Base-by-base conservation (phyloP, 192 early-diverging fungal genomes). In the Coemansia sp. region DNA sequence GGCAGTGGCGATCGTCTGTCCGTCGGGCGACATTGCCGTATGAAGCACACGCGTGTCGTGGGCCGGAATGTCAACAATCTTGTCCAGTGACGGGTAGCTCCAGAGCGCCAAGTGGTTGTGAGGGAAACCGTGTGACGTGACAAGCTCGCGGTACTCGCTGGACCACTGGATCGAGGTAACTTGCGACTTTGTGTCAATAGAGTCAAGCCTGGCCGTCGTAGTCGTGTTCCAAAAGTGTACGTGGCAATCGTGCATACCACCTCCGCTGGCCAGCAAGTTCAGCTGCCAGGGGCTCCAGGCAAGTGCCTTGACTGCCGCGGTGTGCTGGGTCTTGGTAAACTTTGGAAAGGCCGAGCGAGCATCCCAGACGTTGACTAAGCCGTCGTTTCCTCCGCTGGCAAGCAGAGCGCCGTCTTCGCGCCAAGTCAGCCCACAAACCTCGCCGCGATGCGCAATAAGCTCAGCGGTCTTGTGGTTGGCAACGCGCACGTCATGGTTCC, bases 361-460 rank as follows among this genome's bases (percentile, higher is more conserved):
- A 62, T 98, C 94, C 92, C 92, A 97, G 27, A 98, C 83, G 55
- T 96, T 83, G 19, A 98, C 85, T 56, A 88, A 50, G 63, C 95
- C 95, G 68, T 99, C 97, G 74, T 97, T 97, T 7, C 93, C 95
- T 17, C 97, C 97, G 59, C 89, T 92, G 1, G 97, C 95, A 8
- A 98, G 80, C n/a, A 84, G 73, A 0, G 63, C 69, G 24, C 90
- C 91, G 60, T 97, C 91, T 11, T 74, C 59, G 44, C 86, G 83
- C 95, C 97, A 97, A 52, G 88, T 84, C 14, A 97, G 76, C 4
- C 94, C 95, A 73, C 94, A 97, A 5, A 98, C 91, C 60, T 91
- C 85, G 27, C 74, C 78, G 15, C 83, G 81, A 78, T 98, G 96
- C 1, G 80, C 86, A 10, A 72, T 21, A 11, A 95, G 66, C 70